Percentiles rank a stretch among this genome's conserved stretches.
These are phyloP conservation scores for Symbiodinium natans DNA, from an alignment of 73 alveolate species.

Conservation along the genomic window DNA sequence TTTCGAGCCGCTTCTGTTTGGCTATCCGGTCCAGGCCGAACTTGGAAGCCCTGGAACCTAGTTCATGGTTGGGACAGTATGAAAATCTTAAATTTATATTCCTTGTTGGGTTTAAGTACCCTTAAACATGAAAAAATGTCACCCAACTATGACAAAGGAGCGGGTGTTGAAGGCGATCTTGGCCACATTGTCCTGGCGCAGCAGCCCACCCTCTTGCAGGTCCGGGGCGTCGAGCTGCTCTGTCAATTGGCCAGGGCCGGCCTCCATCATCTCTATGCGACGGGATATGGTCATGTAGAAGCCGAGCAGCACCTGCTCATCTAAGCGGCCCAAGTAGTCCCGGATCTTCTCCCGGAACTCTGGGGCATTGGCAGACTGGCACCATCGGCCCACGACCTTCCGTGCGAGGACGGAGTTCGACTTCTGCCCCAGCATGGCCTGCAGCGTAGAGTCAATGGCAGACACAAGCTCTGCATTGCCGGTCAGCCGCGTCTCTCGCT, in stretches of 20 bases:
- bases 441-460: not conserved
- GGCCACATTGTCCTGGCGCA: slow-evolving; percentile 71
- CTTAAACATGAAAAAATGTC: too few relatives aligned
- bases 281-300: slow-evolving; percentile 89
- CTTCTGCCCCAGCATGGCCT: slow-evolving; percentile 94
- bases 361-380: slow-evolving; percentile 75
- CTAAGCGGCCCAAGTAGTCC: slow-evolving; percentile 88
- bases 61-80: too few relatives aligned
- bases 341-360: slow-evolving; percentile 79
- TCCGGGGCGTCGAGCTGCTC: slow-evolving; percentile 47
- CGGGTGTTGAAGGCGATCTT: slow-evolving; percentile 1
- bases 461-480: slow-evolving; percentile 69
- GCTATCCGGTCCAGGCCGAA: slow-evolving; percentile 85
- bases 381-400: slow-evolving; percentile 92
- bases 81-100: too few relatives aligned
- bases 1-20: slow-evolving; percentile 74
- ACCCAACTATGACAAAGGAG: not conserved
- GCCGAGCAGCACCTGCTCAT: slow-evolving; percentile 89
- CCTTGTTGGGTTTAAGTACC: too few relatives aligned
- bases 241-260: slow-evolving; percentile 49
- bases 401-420: slow-evolving; percentile 85
- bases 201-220: slow-evolving; percentile 58
- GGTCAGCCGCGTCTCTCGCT: slow-evolving; percentile 92
- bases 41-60: slow-evolving; percentile 40
- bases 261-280: slow-evolving; percentile 91